phyloP scores from a whole-genome alignment of 371 early-diverging fungal species.

The Phascolomyces articulosus region DNA sequence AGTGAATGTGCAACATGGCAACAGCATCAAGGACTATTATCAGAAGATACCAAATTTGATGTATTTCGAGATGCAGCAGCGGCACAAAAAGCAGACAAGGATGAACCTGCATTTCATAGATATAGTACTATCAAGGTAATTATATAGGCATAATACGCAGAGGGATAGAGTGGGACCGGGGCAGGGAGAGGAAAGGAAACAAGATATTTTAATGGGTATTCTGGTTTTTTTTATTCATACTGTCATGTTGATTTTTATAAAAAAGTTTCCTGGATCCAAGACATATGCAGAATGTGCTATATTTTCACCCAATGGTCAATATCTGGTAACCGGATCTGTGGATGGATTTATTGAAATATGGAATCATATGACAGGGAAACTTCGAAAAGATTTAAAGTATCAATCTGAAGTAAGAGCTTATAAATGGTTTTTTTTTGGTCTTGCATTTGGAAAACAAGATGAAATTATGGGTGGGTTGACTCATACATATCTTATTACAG shows the following conservation, averaged over 20 bases:
- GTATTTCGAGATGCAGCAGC: slow-evolving; percentile 74
- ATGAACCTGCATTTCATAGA: slow-evolving; percentile 65
- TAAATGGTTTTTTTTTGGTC: too few species aligned
- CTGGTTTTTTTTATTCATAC: too few species aligned
- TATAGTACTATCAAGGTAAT: slow-evolving; percentile 79
- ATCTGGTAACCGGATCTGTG: slow-evolving; percentile 84
- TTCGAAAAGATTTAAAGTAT: slow-evolving; percentile 87
- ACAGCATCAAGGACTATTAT: slow-evolving; percentile 77
- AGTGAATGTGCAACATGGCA: slow-evolving; percentile 90
- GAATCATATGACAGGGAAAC: slow-evolving; percentile 90
- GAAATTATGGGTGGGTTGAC: too few species aligned
- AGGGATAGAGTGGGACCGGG: too few species aligned
- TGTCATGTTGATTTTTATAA: background rate
- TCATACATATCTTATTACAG: too few species aligned
- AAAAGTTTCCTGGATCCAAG: slow-evolving; percentile 84
- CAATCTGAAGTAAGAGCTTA: slow-evolving; percentile 87
- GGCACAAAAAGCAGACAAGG: slow-evolving; percentile 65
- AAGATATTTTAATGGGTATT: too few species aligned
- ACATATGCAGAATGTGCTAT: slow-evolving; percentile 80
- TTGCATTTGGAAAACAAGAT: too few species aligned
- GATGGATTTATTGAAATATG: slow-evolving; percentile 97
- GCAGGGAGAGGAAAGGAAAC: too few species aligned
- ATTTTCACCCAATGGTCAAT: slow-evolving; percentile 88
- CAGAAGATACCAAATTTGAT: slow-evolving; percentile 73
- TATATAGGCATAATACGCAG: too few species aligned